Evolutionary conservation across 208 protist genomes (phyloP).

Genomic region (Trichomonas tenax): DNA sequence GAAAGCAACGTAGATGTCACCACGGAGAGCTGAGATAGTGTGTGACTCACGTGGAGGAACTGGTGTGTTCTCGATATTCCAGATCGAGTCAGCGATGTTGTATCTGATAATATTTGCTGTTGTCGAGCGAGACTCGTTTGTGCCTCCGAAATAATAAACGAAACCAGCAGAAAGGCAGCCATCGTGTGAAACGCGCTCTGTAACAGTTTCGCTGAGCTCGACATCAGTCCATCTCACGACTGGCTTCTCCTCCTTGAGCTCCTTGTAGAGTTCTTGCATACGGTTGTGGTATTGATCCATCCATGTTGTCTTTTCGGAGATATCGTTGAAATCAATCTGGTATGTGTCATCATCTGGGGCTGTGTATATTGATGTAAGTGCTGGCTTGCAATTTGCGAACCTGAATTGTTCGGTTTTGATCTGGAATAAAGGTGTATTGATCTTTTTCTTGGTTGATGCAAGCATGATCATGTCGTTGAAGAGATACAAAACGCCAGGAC

Average conservation of each 20-base stretch:
- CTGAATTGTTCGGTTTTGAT: background rate
- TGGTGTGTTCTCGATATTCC: background rate
- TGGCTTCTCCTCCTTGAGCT: background rate
- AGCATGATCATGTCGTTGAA: background rate
- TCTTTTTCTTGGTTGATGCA: background rate
- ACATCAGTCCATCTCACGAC: background rate
- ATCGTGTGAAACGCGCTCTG: background rate
- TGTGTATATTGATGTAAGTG: background rate
- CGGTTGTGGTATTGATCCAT: background rate
- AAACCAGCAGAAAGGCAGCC: background rate
- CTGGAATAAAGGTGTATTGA: background rate
- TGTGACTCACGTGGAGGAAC: background rate
- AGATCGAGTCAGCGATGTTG: background rate
- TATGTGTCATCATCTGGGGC: background rate
- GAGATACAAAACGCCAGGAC: background rate
- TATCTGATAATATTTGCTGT: background rate
- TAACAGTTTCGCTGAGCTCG: background rate
- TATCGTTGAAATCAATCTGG: background rate
- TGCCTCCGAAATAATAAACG: background rate
- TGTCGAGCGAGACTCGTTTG: background rate
- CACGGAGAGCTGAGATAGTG: background rate
- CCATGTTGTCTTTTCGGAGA: background rate
- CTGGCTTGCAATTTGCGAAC: background rate
- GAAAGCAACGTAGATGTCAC: background rate
- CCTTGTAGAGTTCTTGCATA: no score